Percentiles rank a stretch among this genome's conserved stretches.
phyloP scores from a whole-genome alignment of 192 early-diverging fungal species.

The Coemansia asiatica region DNA sequence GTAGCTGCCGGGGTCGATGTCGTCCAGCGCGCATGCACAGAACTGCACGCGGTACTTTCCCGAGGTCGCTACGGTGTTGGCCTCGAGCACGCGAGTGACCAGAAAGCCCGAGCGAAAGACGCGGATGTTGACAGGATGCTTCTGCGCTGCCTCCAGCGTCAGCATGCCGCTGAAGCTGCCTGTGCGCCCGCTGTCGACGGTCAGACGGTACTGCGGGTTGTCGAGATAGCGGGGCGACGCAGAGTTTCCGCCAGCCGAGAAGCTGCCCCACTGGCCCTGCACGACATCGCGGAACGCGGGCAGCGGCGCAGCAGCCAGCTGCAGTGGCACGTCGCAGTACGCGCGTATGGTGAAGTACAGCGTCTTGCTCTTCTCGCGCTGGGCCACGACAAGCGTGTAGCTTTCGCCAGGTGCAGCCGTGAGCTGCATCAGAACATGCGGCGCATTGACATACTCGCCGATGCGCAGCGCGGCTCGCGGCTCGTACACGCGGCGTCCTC shows the following conservation, averaged over 20 bases:
- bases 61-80: slow-evolving; percentile 68
- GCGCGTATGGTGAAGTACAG: slow-evolving; percentile 78
- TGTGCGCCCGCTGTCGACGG: slow-evolving; percentile 50
- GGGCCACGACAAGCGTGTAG: slow-evolving; percentile 77
- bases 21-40: slow-evolving; percentile 68
- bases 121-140: slow-evolving; percentile 66
- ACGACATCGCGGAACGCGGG: slow-evolving; percentile 49
- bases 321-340: slow-evolving; percentile 65
- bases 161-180: slow-evolving; percentile 38
- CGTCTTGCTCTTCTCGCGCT: slow-evolving; percentile 67
- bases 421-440: slow-evolving; percentile 69
- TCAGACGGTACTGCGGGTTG: slow-evolving; percentile 79
- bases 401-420: slow-evolving; percentile 30
- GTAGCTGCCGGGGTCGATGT: slow-evolving; percentile 67
- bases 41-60: slow-evolving; percentile 76
- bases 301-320: slow-evolving; percentile 60
- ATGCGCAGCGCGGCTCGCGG: slow-evolving; percentile 63
- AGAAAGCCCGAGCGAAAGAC: slow-evolving; percentile 72
- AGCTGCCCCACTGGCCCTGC: slow-evolving; percentile 67
- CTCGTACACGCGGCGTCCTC: slow-evolving; percentile 67
- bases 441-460: slow-evolving; percentile 85
- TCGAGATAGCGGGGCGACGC: slow-evolving; percentile 66
- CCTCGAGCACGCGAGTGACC: slow-evolving; percentile 60
- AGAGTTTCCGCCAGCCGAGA: slow-evolving; percentile 76
- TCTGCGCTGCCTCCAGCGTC: slow-evolving; percentile 69